These are phyloP conservation scores for Cladosporium sp. DNA, from an alignment of 2,329 filamentous ascomycete species.

Conservation along the genomic window DNA sequence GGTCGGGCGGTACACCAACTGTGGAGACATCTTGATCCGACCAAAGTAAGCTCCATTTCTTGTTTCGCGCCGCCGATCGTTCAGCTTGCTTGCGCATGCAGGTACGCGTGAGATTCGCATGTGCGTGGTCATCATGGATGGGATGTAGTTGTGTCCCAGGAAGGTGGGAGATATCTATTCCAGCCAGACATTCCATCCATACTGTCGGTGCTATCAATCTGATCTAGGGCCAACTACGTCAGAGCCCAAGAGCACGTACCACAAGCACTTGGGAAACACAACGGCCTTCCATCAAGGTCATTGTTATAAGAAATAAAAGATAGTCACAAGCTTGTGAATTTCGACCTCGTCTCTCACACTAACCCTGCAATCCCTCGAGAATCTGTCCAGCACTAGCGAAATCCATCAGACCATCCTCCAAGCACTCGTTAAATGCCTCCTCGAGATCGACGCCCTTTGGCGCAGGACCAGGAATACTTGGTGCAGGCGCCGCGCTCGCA, in stretches of 20 bases:
- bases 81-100: constrained; percentile 12
- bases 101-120: constrained; percentile 4
- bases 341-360: background rate
- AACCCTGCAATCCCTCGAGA: constrained; percentile 13
- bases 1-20: background rate
- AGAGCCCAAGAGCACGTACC: constrained; percentile 10
- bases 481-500: constrained; percentile 19
- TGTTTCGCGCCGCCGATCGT: constrained; percentile 8
- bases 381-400: constrained; percentile 24
- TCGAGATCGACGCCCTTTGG: constrained; percentile 45
- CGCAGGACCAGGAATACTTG: constrained; percentile 44
- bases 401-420: constrained; percentile 54
- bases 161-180: background rate
- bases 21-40: background rate
- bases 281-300: constrained; percentile 14
- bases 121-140: background rate
- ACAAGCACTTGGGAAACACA: background rate
- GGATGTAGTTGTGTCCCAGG: background rate
- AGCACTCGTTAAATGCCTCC: constrained; percentile 52
- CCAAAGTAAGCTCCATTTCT: background rate
- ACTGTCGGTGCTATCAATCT: background rate
- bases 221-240: constrained; percentile 1
- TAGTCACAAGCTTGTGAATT: background rate
- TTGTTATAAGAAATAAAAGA: background rate
- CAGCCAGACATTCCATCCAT: background rate